Percentiles rank a stretch among this genome's conserved stretches.
Conservation (phyloP, 345 rosid genomes). For the Eucalyptus erythrocorys region DNA sequence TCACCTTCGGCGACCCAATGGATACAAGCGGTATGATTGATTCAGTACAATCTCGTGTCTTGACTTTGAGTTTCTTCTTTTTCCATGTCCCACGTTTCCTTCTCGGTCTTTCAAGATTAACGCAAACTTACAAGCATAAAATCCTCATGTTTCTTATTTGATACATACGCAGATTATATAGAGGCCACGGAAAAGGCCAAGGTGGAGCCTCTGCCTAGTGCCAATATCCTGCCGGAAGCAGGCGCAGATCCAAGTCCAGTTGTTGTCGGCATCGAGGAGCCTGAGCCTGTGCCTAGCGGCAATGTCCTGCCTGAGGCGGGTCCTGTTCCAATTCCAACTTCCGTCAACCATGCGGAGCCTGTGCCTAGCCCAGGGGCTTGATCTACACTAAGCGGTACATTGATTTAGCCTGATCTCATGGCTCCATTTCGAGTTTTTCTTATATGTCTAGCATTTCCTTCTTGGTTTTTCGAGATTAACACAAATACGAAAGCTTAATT, state of each 20-base stretch:
- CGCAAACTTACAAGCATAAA: too few relatives aligned
- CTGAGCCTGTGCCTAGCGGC: not conserved
- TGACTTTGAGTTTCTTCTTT: too few relatives aligned
- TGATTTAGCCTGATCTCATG: not conserved
- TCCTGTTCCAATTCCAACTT: too few relatives aligned
- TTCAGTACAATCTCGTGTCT: not conserved
- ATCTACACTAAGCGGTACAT: not conserved
- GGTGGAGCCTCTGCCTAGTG: too few relatives aligned
- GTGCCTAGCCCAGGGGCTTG: not conserved
- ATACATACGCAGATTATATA: too few relatives aligned
- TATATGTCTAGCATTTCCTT: not conserved
- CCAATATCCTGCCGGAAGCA: too few relatives aligned
- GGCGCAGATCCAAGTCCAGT: fast-evolving
- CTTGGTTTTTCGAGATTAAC: not conserved
- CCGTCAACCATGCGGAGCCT: too few relatives aligned
- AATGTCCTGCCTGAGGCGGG: not conserved
- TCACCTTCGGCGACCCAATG: not conserved
- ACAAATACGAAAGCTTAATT: not conserved
- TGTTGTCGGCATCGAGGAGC: too few relatives aligned
- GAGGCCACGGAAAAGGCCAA: too few relatives aligned
- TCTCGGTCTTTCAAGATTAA: too few relatives aligned
- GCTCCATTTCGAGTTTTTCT: not conserved
- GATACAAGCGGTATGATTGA: not conserved
- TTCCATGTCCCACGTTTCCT: too few relatives aligned
- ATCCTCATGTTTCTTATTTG: too few relatives aligned